These are phyloP conservation scores for Dactylellina parvicollis DNA, from an alignment of 2,329 filamentous ascomycete genomes.

Conservation along the genomic window DNA sequence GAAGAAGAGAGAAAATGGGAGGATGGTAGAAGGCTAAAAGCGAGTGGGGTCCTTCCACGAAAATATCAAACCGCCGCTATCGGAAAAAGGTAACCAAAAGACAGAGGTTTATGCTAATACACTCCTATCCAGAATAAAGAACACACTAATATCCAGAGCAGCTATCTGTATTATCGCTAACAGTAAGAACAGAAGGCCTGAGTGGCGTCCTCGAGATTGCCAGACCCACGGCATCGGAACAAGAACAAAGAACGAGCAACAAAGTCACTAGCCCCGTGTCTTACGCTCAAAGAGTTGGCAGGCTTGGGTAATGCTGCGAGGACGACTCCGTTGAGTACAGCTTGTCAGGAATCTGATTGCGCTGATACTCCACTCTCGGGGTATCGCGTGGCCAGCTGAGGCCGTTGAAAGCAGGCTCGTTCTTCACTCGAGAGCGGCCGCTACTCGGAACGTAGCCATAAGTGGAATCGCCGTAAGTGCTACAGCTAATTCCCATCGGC, in stretches of 20 bases:
- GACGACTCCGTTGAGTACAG: conserved; percentile 44
- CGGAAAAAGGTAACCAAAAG: not conserved
- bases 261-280: not conserved
- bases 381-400: conserved; percentile 45
- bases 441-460: conserved; percentile 45
- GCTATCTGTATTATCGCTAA: not conserved
- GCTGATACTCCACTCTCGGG: conserved; percentile 46
- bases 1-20: conserved; percentile 5
- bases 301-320: conserved; percentile 45
- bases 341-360: conserved; percentile 44
- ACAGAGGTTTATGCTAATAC: conserved; percentile 10
- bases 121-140: conserved; percentile 7
- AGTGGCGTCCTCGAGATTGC: not conserved
- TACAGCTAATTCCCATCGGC: conserved; percentile 46
- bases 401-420: conserved; percentile 35
- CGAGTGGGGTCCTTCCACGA: conserved; percentile 3
- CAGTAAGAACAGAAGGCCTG: not conserved
- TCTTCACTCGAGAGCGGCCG: conserved; percentile 46
- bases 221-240: not conserved
- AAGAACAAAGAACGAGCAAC: not conserved
- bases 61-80: not conserved
- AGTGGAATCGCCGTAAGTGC: conserved; percentile 45
- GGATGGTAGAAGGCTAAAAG: conserved; percentile 22
- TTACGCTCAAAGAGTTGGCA: conserved; percentile 30
- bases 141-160: no score